These are phyloP conservation scores for Schwanniomyces sp. DNA, from an alignment of 805 yeast species.

Conservation along the genomic window DNA sequence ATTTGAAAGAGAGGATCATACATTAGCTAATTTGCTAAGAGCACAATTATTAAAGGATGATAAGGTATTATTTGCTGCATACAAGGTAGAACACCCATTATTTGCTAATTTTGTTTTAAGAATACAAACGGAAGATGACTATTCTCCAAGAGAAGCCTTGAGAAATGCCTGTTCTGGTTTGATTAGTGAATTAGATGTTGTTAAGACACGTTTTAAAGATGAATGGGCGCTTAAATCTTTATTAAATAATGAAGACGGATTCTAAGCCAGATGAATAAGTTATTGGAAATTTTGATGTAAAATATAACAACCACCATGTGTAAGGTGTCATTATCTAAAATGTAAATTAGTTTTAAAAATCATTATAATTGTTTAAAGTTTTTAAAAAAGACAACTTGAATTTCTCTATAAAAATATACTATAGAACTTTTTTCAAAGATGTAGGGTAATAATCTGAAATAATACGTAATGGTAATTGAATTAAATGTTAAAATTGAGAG, in stretches of 20 bases:
- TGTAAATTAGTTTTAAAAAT: background rate
- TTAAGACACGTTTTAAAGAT: slow-evolving; percentile 76
- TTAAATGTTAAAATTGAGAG: background rate
- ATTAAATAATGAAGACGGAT: slow-evolving; percentile 45
- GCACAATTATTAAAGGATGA: slow-evolving; percentile 84
- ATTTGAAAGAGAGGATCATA: slow-evolving; percentile 97
- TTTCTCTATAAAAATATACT: background rate
- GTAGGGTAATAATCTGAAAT: background rate
- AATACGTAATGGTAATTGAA: background rate
- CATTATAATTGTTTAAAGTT: background rate
- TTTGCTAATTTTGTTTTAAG: slow-evolving; percentile 94
- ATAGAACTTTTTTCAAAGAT: background rate
- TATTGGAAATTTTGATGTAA: background rate
- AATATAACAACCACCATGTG: background rate
- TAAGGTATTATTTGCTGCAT: slow-evolving; percentile 93
- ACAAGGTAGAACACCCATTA: slow-evolving; percentile 96
- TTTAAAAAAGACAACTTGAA: background rate
- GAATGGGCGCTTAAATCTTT: slow-evolving; percentile 92
- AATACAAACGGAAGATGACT: slow-evolving; percentile 94
- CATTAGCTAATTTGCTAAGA: slow-evolving; percentile 86
- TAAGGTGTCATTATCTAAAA: background rate
- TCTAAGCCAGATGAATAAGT: background rate
- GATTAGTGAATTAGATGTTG: slow-evolving; percentile 71
- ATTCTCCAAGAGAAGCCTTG: slow-evolving; percentile 86
- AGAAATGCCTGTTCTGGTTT: slow-evolving; percentile 85